Conservation (phyloP, 1,284 basidiomycete genomes). For the Athelia sp. region DNA sequence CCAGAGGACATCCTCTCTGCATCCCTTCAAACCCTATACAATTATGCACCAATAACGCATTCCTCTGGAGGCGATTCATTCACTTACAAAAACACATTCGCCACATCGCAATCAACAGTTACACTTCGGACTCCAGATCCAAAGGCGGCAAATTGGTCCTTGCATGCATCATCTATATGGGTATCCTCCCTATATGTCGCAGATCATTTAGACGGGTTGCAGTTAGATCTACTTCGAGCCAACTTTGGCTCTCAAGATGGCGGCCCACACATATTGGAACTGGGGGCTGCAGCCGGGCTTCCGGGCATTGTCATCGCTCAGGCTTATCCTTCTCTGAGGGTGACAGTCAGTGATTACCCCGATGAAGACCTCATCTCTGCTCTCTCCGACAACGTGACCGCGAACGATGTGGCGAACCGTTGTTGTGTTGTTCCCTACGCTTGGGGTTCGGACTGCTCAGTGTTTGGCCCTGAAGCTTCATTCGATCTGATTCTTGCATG, state of each 20-base stretch:
- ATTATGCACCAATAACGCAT: constrained; percentile 52
- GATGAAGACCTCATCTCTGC: constrained; percentile 56
- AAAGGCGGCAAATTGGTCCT: constrained; percentile 58
- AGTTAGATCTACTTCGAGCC: constrained; percentile 20
- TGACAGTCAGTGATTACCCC: constrained; percentile 67
- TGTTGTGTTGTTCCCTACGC: constrained; percentile 51
- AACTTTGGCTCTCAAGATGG: constrained; percentile 14
- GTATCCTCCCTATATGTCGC: constrained; percentile 58
- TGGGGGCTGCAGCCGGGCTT: constrained; percentile 70
- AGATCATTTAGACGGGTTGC: constrained; percentile 49
- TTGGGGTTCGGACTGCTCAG: constrained; percentile 53
- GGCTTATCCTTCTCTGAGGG: constrained; percentile 30
- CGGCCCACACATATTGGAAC: constrained; percentile 50
- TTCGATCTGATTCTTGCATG: constrained; percentile 68
- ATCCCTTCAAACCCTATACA: constrained; percentile 58
- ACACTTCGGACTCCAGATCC: constrained; percentile 59
- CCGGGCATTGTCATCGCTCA: constrained; percentile 63
- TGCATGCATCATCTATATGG: constrained; percentile 76
- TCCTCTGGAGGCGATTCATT: constrained; percentile 48
- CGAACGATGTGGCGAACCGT: constrained; percentile 40
- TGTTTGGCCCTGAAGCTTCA: constrained; percentile 20
- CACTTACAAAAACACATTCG: constrained; percentile 27
- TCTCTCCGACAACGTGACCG: constrained; percentile 49
- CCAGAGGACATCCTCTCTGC: constrained; percentile 63
- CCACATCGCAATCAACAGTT: constrained; percentile 22